Conservation (phyloP, 2,329 filamentous ascomycete genomes). For the Trichoderma oligosporum region DNA sequence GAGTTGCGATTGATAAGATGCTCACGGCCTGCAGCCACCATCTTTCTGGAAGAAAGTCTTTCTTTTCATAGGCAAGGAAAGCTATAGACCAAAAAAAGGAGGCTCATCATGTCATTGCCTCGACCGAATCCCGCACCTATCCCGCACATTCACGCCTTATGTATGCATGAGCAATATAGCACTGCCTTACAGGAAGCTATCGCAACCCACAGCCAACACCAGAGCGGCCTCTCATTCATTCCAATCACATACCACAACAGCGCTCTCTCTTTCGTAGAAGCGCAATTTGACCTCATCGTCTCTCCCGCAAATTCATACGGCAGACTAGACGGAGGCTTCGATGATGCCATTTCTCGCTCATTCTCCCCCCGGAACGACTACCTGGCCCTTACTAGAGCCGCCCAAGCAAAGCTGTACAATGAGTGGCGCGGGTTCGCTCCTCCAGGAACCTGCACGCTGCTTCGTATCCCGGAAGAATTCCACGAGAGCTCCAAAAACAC, state of each 20-base stretch:
- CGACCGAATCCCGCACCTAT: background rate
- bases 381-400: conserved; percentile 43
- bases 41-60: no score
- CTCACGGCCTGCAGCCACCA: no score
- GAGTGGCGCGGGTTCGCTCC: conserved; percentile 49
- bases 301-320: conserved; percentile 55
- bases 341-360: conserved; percentile 49
- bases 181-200: conserved; percentile 40
- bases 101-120: background rate
- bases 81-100: background rate
- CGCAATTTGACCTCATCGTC: conserved; percentile 46
- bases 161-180: conserved; percentile 28
- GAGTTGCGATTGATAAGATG: no score
- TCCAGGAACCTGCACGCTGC: conserved; percentile 47
- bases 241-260: conserved; percentile 37
- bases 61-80: no score
- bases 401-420: conserved; percentile 43
- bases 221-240: conserved; percentile 32
- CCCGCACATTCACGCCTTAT: conserved; percentile 23
- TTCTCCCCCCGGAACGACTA: conserved; percentile 46
- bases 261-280: conserved; percentile 37
- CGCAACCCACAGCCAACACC: conserved; percentile 26
- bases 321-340: conserved; percentile 51
- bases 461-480: conserved; percentile 42
- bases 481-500: conserved; percentile 32